phyloP scores from a whole-genome alignment of 192 early-diverging fungal species.

The Coemansia sp. region DNA sequence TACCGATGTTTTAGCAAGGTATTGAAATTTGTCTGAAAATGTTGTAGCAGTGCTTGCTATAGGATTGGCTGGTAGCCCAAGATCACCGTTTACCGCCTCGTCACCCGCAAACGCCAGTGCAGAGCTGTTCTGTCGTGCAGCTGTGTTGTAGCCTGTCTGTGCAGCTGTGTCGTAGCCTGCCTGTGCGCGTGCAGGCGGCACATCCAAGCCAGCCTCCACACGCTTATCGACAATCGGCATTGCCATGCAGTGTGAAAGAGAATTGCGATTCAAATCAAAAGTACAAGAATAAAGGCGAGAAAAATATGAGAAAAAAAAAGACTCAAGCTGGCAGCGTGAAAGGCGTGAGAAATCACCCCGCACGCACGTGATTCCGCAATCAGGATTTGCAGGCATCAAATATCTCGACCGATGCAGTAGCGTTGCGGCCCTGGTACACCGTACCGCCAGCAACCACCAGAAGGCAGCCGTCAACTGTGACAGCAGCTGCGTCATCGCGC shows the following conservation, averaged over 20 bases:
- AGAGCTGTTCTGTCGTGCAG: neutral
- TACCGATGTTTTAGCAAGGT: constrained; percentile 30
- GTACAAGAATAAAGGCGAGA: neutral
- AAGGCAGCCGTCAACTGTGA: constrained; percentile 38
- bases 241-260: neutral
- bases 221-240: neutral
- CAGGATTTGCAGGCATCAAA: constrained; percentile 35
- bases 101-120: neutral
- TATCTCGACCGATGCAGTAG: constrained; percentile 50
- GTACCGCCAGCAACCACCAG: constrained; percentile 43
- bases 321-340: neutral
- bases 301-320: neutral
- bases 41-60: neutral
- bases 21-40: constrained; percentile 23
- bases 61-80: neutral
- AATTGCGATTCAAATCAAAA: neutral
- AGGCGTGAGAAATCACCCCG: neutral
- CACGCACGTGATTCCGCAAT: neutral
- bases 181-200: neutral
- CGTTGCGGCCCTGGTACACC: constrained; percentile 46
- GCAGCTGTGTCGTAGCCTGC: neutral
- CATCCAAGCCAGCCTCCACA: neutral
- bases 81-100: neutral
- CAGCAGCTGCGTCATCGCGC: constrained; percentile 32
- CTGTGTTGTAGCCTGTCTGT: neutral